Conservation (phyloP, 2,329 filamentous ascomycete species). For the Neofusicoccum ribis region DNA sequence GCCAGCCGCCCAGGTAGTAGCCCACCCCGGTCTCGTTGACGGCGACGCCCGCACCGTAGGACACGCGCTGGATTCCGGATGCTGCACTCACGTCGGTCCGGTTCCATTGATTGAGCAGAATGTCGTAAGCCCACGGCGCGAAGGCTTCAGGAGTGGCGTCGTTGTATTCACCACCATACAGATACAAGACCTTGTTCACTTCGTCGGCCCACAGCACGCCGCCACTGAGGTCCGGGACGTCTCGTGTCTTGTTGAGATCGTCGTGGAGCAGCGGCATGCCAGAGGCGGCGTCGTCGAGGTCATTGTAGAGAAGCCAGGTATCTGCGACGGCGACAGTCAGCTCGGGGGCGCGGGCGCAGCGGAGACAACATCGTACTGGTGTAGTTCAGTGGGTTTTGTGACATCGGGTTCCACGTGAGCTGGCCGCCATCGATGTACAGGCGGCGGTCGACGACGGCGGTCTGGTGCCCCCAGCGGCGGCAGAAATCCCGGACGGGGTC, state of each 20-base stretch:
- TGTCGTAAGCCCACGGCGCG: slow-evolving; percentile 59
- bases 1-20: slow-evolving; percentile 65
- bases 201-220: slow-evolving; percentile 60
- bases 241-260: slow-evolving; percentile 60
- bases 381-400: slow-evolving; percentile 52
- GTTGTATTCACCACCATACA: slow-evolving; percentile 61
- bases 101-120: slow-evolving; percentile 58
- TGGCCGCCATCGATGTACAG: slow-evolving; percentile 65
- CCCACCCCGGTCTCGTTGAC: slow-evolving; percentile 57
- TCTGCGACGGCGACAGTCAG: slow-evolving; percentile 38
- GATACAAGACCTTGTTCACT: slow-evolving; percentile 63
- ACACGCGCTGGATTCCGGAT: slow-evolving; percentile 47
- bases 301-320: slow-evolving; percentile 58
- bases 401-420: slow-evolving; percentile 55
- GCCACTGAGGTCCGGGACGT: slow-evolving; percentile 54
- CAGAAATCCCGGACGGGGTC: slow-evolving; percentile 57
- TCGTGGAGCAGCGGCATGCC: slow-evolving; percentile 55
- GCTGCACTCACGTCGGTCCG: slow-evolving; percentile 41
- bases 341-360: not conserved
- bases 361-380: slow-evolving; percentile 49
- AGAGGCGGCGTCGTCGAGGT: slow-evolving; percentile 48
- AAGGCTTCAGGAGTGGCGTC: slow-evolving; percentile 46
- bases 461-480: slow-evolving; percentile 57
- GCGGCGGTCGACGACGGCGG: slow-evolving; percentile 58
- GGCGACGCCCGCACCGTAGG: slow-evolving; percentile 59